Base-by-base conservation (phyloP, 352 stramenopile genomes). In the Thalassiosira mediterranea region DNA sequence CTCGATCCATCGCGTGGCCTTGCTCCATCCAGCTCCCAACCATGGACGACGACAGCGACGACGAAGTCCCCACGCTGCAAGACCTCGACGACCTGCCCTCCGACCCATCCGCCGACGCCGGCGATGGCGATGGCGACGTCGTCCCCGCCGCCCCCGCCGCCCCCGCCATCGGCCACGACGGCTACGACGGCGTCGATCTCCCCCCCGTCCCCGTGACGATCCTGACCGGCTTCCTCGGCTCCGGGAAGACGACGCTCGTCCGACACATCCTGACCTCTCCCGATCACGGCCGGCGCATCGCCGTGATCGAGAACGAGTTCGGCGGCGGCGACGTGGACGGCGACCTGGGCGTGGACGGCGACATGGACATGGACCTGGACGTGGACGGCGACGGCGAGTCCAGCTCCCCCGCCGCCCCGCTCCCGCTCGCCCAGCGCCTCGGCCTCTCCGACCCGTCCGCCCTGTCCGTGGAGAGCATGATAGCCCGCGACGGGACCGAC, bases 291-390 rank as follows among this genome's bases (percentile, higher is more conserved):
- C 96, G 94, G 77, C 95, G 95, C 51, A 94, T 99, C 47, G 96
- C 97, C 64, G 95, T 99, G 15, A 96, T 99, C 57, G 96, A 98
- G 88, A 99, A 99, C 89, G 97, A 99, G 86, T 98, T 98, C 57
- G 97, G 97, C 37, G 94, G 95, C 44, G 71, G 72, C 13, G 56
- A 60, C 38, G 56, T 15, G 32, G 19, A 65, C 17, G n/a, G n/a
- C n/a, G n/a, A n/a, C n/a, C n/a, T n/a, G n/a, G n/a, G n/a, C n/a
- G n/a, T n/a, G n/a, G n/a, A n/a, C n/a, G n/a, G n/a, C n/a, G n/a
- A n/a, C n/a, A n/a, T n/a, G n/a, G n/a, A n/a, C n/a, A n/a, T n/a
- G n/a, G n/a, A n/a, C n/a, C n/a, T n/a, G n/a, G n/a, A n/a, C n/a
- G n/a, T n/a, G n/a, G n/a, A n/a, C n/a, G n/a, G n/a, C n/a, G n/a